Conservation (phyloP, 1,139 yeast genomes). For the Maudiozyma humilis region DNA sequence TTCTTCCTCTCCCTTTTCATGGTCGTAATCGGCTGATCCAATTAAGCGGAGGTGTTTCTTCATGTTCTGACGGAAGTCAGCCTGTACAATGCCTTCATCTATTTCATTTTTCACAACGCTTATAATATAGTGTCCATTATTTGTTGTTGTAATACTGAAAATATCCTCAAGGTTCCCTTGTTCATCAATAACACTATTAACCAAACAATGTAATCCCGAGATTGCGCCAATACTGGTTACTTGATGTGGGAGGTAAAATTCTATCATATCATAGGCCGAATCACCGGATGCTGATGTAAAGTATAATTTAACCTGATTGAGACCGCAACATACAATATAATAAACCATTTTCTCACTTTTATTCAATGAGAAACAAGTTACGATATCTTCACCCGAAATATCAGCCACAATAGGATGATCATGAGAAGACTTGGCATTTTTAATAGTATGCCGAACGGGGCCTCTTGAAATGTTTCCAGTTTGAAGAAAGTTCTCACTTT, state of each 20-base stretch:
- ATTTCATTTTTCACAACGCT: background rate
- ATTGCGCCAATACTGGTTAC: slow-evolving; percentile 6
- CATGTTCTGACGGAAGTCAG: background rate
- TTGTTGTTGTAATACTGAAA: slow-evolving; percentile 12
- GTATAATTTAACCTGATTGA: slow-evolving; percentile 7
- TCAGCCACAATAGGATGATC: slow-evolving; percentile 5
- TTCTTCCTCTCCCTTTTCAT: slow-evolving; percentile 4
- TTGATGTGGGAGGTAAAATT: slow-evolving; percentile 7
- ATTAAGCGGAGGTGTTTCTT: slow-evolving; percentile 4
- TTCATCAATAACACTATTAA: no score
- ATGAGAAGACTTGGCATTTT: slow-evolving; percentile 2
- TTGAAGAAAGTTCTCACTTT: background rate
- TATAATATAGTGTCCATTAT: slow-evolving; percentile 12
- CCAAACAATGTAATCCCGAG: no score
- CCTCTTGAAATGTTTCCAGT: background rate
- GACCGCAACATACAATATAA: slow-evolving; percentile 4
- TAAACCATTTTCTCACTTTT: background rate
- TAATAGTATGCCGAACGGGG: background rate
- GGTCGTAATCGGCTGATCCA: slow-evolving; percentile 2
- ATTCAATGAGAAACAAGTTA: slow-evolving; percentile 3
- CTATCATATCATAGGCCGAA: slow-evolving; percentile 6
- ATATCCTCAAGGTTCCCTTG: slow-evolving; percentile 2
- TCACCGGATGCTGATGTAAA: background rate
- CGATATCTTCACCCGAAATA: background rate
- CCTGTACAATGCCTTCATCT: background rate